A percentile compares a stretch with the other conserved stretches of the same genome.
Evolutionary conservation across 2,329 filamentous ascomycete genomes (phyloP).

Genomic region (Cladophialophora bantiana): DNA sequence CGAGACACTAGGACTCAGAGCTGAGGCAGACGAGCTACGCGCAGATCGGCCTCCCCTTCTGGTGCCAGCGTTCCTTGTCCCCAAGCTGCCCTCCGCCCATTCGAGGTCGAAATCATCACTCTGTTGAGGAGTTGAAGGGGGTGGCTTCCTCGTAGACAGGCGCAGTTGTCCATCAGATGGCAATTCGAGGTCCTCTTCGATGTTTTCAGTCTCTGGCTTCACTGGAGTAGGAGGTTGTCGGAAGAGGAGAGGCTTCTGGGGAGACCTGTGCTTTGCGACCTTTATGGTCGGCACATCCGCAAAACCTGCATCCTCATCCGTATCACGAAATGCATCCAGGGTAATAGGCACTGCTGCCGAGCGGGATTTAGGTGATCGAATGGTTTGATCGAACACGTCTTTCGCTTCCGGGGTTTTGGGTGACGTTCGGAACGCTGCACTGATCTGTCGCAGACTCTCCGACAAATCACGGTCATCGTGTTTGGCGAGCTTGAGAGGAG

Average conservation of each 20-base stretch:
- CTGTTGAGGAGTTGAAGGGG: slow-evolving; percentile 68
- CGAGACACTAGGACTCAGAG: slow-evolving; percentile 88
- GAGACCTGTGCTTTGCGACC: slow-evolving; percentile 64
- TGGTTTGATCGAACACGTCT: slow-evolving; percentile 44
- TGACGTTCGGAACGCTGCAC: slow-evolving; percentile 52
- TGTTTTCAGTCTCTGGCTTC: slow-evolving; percentile 65
- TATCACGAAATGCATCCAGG: slow-evolving; percentile 70
- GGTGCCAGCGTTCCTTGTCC: slow-evolving; percentile 88
- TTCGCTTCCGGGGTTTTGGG: slow-evolving; percentile 45
- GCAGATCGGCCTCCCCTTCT: slow-evolving; percentile 78
- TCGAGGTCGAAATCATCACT: slow-evolving; percentile 80
- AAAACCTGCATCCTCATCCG: slow-evolving; percentile 67
- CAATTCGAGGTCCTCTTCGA: slow-evolving; percentile 75
- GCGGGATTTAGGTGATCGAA: slow-evolving; percentile 54
- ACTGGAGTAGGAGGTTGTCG: slow-evolving; percentile 44
- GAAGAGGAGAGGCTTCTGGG: slow-evolving; percentile 59
- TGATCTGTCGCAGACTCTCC: slow-evolving; percentile 72
- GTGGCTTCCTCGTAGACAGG: slow-evolving; percentile 66
- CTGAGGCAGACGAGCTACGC: slow-evolving; percentile 85
- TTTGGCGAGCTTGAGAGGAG: slow-evolving; percentile 68
- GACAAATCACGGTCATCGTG: slow-evolving; percentile 69
- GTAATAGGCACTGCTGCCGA: slow-evolving; percentile 61
- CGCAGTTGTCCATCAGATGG: slow-evolving; percentile 69
- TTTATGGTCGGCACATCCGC: slow-evolving; percentile 73
- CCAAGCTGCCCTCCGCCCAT: slow-evolving; percentile 92